These are phyloP conservation scores for Colletotrichum sidae DNA, from an alignment of 2,329 filamentous ascomycete genomes.

Conservation along the genomic window DNA sequence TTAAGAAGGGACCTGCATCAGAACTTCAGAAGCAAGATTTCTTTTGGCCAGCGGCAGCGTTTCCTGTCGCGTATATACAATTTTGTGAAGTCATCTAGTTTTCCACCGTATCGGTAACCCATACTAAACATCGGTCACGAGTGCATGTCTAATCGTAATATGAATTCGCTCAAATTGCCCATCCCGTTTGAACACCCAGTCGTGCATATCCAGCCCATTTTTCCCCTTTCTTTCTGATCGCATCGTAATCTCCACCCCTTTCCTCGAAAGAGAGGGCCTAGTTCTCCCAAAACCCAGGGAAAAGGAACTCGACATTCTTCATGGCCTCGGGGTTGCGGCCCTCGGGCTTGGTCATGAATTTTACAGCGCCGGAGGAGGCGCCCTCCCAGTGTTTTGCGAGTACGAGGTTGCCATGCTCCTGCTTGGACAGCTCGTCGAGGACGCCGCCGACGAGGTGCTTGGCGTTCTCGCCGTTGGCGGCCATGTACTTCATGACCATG, in stretches of 20 bases:
- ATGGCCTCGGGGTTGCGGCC: constrained; percentile 80
- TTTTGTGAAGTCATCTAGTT: too few species aligned
- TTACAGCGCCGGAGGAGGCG: constrained; percentile 79
- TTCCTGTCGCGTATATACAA: too few species aligned
- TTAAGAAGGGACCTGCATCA: too few species aligned
- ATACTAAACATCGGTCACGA: too few species aligned
- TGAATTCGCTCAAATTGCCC: constrained; percentile 9
- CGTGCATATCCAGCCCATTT: background rate
- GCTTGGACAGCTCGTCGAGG: constrained; percentile 83
- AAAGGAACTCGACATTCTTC: constrained; percentile 86
- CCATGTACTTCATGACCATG: constrained; percentile 98
- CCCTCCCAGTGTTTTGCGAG: constrained; percentile 85
- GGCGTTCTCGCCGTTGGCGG: constrained; percentile 90
- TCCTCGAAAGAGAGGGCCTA: background rate
- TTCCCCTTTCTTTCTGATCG: too few species aligned
- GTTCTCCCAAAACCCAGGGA: constrained; percentile 78
- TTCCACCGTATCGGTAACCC: too few species aligned
- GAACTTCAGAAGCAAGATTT: too few species aligned
- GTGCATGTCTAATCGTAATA: background rate
- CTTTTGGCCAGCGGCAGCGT: too few species aligned
- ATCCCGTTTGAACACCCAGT: constrained; percentile 20
- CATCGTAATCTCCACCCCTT: background rate
- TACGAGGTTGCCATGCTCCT: constrained; percentile 81
- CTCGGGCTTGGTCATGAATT: constrained; percentile 83
- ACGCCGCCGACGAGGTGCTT: constrained; percentile 87